These are phyloP conservation scores for Plenodomus lindquistii DNA, from an alignment of 2,329 filamentous ascomycete genomes.

Conservation along the genomic window DNA sequence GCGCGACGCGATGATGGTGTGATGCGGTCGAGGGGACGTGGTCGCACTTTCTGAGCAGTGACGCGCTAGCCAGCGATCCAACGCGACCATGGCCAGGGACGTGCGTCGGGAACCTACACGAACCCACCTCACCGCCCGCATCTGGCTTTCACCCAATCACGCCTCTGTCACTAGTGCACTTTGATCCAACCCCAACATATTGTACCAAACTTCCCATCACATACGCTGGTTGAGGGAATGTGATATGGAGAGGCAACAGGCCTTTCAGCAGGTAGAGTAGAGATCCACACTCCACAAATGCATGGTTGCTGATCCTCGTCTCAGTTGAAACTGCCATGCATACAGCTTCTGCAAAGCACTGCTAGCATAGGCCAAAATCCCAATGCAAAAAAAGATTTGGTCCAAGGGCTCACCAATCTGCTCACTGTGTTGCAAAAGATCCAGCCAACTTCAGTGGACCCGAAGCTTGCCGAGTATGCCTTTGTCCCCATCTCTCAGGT, in stretches of 20 bases:
- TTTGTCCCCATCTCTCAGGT: constrained; percentile 93
- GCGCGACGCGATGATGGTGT: constrained; percentile 18
- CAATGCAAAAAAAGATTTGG: constrained; percentile 52
- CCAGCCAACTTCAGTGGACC: constrained; percentile 61
- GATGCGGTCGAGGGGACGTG: constrained; percentile 10
- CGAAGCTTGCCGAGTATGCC: constrained; percentile 87
- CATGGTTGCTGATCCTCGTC: constrained; percentile 5
- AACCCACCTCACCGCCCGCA: not conserved
- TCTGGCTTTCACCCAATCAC: constrained; percentile 1
- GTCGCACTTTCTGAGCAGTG: constrained; percentile 14
- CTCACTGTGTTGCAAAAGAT: constrained; percentile 46
- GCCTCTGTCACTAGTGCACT: constrained; percentile 4
- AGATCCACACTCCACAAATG: not conserved
- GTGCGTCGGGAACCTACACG: constrained; percentile 9
- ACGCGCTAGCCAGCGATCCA: constrained; percentile 21
- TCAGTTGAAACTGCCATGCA: constrained; percentile 62
- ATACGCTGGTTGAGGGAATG: not conserved
- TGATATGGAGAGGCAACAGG: constrained; percentile 43
- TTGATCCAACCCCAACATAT: not conserved
- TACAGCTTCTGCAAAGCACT: constrained; percentile 60
- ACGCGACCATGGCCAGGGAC: constrained; percentile 8
- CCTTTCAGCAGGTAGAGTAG: constrained; percentile 46
- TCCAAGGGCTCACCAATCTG: constrained; percentile 52
- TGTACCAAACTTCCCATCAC: not conserved
- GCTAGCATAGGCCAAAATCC: constrained; percentile 55